Evolutionary conservation across 1,284 basidiomycete species (phyloP).

Genomic region (Melanopsichium pennsylvanicum): DNA sequence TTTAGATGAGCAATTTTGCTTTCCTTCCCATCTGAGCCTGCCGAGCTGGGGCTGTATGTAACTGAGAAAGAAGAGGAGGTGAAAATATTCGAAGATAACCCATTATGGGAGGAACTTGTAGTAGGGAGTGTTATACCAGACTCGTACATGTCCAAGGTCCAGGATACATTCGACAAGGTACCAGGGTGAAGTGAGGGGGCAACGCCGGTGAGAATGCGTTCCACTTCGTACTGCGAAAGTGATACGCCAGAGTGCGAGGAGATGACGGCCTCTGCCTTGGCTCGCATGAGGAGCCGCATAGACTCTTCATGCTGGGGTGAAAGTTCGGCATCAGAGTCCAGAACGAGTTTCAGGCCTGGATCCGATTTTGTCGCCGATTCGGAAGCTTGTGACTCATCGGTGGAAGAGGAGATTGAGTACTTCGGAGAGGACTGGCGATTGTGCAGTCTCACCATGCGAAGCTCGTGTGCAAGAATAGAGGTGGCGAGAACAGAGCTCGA

Average conservation of each 20-base stretch:
- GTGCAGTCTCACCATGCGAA: constrained; percentile 7
- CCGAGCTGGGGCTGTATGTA: neutral
- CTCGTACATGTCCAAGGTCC: constrained; percentile 28
- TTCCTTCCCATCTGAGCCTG: neutral
- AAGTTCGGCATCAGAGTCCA: constrained; percentile 11
- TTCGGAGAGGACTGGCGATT: neutral
- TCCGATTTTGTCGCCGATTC: neutral
- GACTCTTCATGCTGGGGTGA: constrained; percentile 9
- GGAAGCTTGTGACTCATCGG: too few species aligned
- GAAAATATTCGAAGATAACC: neutral
- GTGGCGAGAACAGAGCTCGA: neutral
- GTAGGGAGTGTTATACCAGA: constrained; percentile 9
- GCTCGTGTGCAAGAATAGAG: neutral
- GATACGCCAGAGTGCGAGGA: constrained; percentile 10
- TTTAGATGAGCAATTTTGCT: neutral
- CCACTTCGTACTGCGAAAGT: constrained; percentile 1
- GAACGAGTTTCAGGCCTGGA: constrained; percentile 8
- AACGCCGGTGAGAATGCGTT: constrained; percentile 15
- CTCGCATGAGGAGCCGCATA: constrained; percentile 26
- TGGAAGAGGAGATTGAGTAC: too few species aligned
- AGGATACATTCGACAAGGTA: constrained; percentile 12
- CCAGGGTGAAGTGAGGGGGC: constrained; percentile 19
- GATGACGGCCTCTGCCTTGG: constrained; percentile 24
- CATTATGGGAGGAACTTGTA: neutral
- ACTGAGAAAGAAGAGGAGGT: neutral